Evolutionary conservation across 176 grass and related monocot genomes (phyloP), one percentile per base, ranked within the genome.

Genomic region (Panicum miliaceum): DNA sequence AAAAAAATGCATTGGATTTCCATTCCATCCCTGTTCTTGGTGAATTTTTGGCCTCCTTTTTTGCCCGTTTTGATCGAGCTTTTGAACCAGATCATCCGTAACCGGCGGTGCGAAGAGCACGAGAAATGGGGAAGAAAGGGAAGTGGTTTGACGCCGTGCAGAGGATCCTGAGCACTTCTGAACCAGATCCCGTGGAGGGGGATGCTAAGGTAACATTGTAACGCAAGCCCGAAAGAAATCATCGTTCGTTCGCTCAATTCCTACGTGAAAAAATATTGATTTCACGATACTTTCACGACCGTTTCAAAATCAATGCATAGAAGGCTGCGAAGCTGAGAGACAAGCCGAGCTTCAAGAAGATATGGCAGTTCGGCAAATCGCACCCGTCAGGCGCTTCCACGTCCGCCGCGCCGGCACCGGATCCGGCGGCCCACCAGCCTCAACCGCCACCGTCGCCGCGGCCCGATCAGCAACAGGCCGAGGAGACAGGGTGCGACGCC

Each of bases 141-240:
- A 93, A 50, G 71, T 96, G 94, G 94, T 90, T 89, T 29, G 84
- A 85, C 23, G 76, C 86, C 40, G 77, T 96, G 68, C 92, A 96
- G 46, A 96, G 63, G 41, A 59, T 93, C 56, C 51, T 96, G 78
- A 89, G 48, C 73, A 54, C 81, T 27, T 85, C 81, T 14, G 78
- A 88, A 29, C 75, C 88, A 38, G 84, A 81, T 42, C 82, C 48
- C 0, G 77, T 56, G 32, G 89, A 96, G 54, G 84, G 73, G 38
- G 78, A 88, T 59, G 62, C 20, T 35, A 93, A 84, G 91, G 89
- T 93, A 87, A 50, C 22, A 38, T 7, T 8, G 5, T 15, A 13
- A 75, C 34, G 11, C 29, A 0, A 20, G 20, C 13, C 75, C 65
- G 1, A 63, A 6, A 63, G 15, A 19, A 38, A 68, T 64, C 68